Base-by-base conservation (phyloP, 129 eudicot genomes). In the Saposhnikovia divaricata region DNA sequence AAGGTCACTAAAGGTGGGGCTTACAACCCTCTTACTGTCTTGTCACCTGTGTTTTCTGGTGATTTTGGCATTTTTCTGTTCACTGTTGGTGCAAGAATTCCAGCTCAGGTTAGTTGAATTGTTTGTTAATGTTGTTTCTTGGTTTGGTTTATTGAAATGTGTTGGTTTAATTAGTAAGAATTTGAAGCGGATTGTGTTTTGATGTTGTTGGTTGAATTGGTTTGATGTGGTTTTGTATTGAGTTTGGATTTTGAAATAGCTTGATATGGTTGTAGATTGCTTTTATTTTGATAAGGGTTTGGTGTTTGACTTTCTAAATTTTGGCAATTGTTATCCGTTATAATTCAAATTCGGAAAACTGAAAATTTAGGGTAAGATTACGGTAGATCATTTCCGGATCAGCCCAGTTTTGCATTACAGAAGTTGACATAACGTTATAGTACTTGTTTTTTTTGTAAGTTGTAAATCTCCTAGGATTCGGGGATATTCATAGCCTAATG, bases 11-110 rank as follows among this genome's bases (percentile, higher is more conserved):
- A 85, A 55, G 98, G 97, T 71, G 97, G 89, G 23, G 85, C 97
- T 42, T 91, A 93, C 83, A 93, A 91, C 75, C 98, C 98, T 14
- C 92, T 93, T 83, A 87, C 95, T 69, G 80, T 93, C 5, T 78
- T 91, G 78, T 78, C 98, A 4, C 74, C 84, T 6, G 98, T 91
- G 16, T 75, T 93, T 37, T 85, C 97, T 76, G 96, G 93, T 13
- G 89, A 84, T 84, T 87, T 91, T 63, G 66, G 63, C 27, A 78
- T 40, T 34, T 89, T 93, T 53, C 78, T 93, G 31, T 87, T 91
- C 89, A 88, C 88, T 82, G 48, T 91, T 77, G 96, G 89, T 23
- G 88, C 88, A 42, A 87, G 98, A 85, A 91, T 93, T 51, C 98
- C 98, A 43, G 88, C 87, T 46, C 98, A 93, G 98, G 98, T 93